A percentile compares a stretch with the other conserved stretches of the same genome.
Evolutionary conservation across 2,329 filamentous ascomycete genomes (phyloP).

Genomic region (Phialophora verrucosa): DNA sequence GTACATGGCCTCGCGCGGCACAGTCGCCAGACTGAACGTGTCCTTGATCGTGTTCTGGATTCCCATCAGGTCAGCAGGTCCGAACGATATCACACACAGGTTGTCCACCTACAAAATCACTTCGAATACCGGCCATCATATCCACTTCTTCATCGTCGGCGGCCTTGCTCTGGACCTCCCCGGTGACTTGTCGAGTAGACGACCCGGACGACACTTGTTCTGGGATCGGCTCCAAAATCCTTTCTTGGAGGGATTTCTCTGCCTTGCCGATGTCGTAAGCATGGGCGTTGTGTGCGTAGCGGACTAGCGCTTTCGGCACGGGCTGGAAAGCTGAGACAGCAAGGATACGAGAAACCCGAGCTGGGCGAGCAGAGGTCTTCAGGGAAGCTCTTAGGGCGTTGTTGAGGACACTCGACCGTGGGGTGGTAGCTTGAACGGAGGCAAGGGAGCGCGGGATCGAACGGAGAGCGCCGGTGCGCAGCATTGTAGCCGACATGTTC

Average conservation of each 20-base stretch:
- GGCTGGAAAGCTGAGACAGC: constrained; percentile 54
- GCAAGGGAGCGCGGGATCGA: constrained; percentile 52
- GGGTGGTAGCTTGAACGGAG: constrained; percentile 39
- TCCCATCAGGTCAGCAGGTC: constrained; percentile 5
- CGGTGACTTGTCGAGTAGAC: constrained; percentile 58
- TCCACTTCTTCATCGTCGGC: constrained; percentile 51
- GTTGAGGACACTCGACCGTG: constrained; percentile 44
- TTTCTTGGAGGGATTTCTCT: constrained; percentile 58
- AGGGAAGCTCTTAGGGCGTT: constrained; percentile 51
- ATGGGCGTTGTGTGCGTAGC: constrained; percentile 45
- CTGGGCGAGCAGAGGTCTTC: constrained; percentile 49
- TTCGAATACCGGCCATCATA: constrained; percentile 59
- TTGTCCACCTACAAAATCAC: constrained; percentile 62
- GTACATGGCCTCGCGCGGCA: constrained; percentile 70
- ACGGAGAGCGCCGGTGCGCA: constrained; percentile 54
- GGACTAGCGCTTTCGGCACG: constrained; percentile 55
- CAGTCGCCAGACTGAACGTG: constrained; percentile 67
- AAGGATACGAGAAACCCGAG: constrained; percentile 46
- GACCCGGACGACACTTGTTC: constrained; percentile 67
- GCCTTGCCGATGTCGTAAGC: constrained; percentile 45
- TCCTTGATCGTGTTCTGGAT: constrained; percentile 69
- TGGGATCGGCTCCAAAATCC: constrained; percentile 66
- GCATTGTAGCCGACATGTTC: constrained; percentile 47
- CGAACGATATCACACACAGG: background rate
- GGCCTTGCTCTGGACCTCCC: constrained; percentile 44